Evolutionary conservation across 306 rosid species (phyloP).

Genomic region (Neltuma alba): DNA sequence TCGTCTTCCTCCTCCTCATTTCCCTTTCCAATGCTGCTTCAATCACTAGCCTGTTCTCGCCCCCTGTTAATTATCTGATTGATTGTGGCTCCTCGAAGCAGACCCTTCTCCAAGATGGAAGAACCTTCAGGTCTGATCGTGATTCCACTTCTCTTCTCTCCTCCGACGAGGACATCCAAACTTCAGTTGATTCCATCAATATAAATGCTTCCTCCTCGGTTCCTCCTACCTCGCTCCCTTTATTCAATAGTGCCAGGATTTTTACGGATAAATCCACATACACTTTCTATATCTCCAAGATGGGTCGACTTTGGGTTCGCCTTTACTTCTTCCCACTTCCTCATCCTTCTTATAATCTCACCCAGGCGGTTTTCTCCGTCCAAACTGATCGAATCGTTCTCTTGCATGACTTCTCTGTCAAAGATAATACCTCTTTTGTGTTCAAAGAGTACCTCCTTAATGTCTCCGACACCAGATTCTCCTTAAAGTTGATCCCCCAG

Average conservation of each 20-base stretch:
- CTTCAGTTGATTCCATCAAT: conserved; percentile 46
- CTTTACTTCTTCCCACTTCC: conserved; percentile 77
- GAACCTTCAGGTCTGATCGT: conserved; percentile 76
- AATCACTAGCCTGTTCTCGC: conserved; percentile 34
- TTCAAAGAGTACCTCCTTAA: conserved; percentile 72
- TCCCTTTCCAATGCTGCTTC: conserved; percentile 27
- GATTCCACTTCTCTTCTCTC: conserved; percentile 63
- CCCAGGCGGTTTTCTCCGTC: conserved; percentile 59
- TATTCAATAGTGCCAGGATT: conserved; percentile 59
- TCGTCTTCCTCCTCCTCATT: neutral
- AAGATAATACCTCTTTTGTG: conserved; percentile 35
- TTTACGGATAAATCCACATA: conserved; percentile 58
- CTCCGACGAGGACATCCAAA: conserved; percentile 54
- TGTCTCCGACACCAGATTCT: conserved; percentile 48
- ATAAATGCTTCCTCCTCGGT: conserved; percentile 35
- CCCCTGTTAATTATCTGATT: conserved; percentile 66
- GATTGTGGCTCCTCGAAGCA: conserved; percentile 65
- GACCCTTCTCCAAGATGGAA: conserved; percentile 57
- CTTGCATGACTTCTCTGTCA: conserved; percentile 57
- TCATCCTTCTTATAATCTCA: conserved; percentile 53
- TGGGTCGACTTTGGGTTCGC: conserved; percentile 73
- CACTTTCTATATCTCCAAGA: conserved; percentile 59
- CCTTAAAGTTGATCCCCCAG: conserved; percentile 66
- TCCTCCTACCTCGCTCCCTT: conserved; percentile 48
- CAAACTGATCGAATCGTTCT: conserved; percentile 55